phyloP scores from a whole-genome alignment of 306 rosid genomes.

The Vachellia collinsii region DNA sequence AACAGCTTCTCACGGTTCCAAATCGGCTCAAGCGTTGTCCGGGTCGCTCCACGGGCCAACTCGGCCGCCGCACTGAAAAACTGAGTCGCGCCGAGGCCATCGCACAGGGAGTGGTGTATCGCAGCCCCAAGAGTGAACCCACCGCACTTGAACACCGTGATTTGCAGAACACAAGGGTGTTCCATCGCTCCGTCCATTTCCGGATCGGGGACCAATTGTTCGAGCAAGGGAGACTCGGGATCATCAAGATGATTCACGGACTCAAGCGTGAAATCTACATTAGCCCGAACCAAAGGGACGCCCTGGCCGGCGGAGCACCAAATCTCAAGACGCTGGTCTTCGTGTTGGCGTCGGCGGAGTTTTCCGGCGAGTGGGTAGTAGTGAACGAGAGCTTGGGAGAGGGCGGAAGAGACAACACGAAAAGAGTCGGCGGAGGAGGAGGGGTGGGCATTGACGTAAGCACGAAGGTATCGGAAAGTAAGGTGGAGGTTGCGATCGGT shows the following conservation, averaged over 20 bases:
- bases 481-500: conserved; percentile 73
- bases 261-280: conserved; percentile 57
- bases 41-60: conserved; percentile 67
- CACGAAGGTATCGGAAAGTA: conserved; percentile 87
- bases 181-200: conserved; percentile 47
- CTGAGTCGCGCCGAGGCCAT: conserved; percentile 74
- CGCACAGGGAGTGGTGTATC: conserved; percentile 69
- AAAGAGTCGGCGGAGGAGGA: conserved; percentile 45
- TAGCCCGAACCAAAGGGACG: conserved; percentile 62
- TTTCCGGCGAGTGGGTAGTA: conserved; percentile 82
- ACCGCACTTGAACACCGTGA: conserved; percentile 74
- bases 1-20: conserved; percentile 62
- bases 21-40: conserved; percentile 45
- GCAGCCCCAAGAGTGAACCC: conserved; percentile 83
- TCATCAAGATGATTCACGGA: conserved; percentile 59
- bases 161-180: conserved; percentile 68
- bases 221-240: conserved; percentile 48
- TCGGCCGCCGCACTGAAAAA: conserved; percentile 79
- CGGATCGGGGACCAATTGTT: conserved; percentile 72
- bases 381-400: conserved; percentile 61
- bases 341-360: conserved; percentile 43
- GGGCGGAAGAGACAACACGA: conserved; percentile 61
- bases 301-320: conserved; percentile 60
- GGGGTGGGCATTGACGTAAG: conserved; percentile 44
- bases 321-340: conserved; percentile 53